These are phyloP conservation scores for Chloropicon primus DNA, from an alignment of 139 green algal species.

Conservation along the genomic window DNA sequence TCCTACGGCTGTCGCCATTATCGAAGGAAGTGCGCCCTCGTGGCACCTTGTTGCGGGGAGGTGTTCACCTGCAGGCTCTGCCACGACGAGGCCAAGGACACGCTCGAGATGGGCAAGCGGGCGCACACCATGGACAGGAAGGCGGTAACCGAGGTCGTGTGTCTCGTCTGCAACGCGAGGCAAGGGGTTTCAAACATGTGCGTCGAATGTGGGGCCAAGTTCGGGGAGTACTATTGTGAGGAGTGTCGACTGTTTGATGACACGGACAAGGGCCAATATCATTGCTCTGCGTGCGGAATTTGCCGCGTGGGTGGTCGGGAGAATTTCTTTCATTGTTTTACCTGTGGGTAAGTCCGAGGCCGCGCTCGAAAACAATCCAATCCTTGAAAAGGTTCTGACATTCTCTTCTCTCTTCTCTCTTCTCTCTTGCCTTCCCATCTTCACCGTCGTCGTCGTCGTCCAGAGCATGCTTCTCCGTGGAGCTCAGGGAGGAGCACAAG, in stretches of 20 bases:
- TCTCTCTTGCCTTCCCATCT: too few species aligned
- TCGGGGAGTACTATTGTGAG: not conserved
- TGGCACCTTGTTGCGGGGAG: constrained; percentile 4
- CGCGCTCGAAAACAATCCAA: too few species aligned
- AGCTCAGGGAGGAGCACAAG: not conserved
- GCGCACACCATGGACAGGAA: not conserved
- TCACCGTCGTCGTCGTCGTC: too few species aligned
- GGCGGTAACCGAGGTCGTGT: not conserved
- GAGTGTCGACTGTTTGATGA: not conserved
- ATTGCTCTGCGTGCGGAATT: not conserved
- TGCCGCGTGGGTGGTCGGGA: not conserved
- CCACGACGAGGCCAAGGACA: not conserved
- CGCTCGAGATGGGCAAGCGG: not conserved
- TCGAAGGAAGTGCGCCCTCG: not conserved
- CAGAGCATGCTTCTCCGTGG: not conserved
- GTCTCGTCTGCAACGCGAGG: not conserved
- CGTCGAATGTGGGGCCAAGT: not conserved
- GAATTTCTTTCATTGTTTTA: not conserved
- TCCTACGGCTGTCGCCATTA: not conserved
- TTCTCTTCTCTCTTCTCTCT: too few species aligned
- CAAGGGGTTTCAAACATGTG: not conserved
- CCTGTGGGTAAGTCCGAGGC: too few species aligned
- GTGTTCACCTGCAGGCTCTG: not conserved
- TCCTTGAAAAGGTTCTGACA: too few species aligned
- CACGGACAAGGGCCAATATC: not conserved